Base-by-base conservation (phyloP, 2,329 filamentous ascomycete species). In the Apiospora aurea region DNA sequence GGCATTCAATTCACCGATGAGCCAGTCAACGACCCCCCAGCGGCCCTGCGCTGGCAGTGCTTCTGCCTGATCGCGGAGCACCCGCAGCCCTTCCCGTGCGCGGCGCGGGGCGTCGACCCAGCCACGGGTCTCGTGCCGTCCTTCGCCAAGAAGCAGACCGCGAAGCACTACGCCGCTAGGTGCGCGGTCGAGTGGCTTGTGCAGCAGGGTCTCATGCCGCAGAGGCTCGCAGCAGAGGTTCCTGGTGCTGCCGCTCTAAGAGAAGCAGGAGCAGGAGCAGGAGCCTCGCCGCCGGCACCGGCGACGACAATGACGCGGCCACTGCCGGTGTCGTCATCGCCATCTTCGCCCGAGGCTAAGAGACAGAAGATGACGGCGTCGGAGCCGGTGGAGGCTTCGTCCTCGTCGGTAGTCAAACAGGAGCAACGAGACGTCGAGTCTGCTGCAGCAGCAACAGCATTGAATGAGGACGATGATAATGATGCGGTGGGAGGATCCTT, bases 131-230 rank as follows among this genome's bases (percentile, higher is more conserved):
- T 75, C 3, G 72, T 76, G 44, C 84, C 83, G 0, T 72, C 76
- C 0, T 89, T 88, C 70, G 71, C 78, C 14, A 80, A 76, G 38
- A 89, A 89, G 75, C 89, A 87, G 81, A 85, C 85, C 47, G 87
- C 88, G 34, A 89, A 87, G 77, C 82, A 85, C 73, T 88, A 85
- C 74, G 87, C 88, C 0, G 87, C 88, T 29, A 84, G 83, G 75
- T 83, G 82, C 16, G 87, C 87, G 34, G 75, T 85, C 29, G 78
- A 82, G 10, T 87, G 82, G 80, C 80, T 88, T 21, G 76, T 78
- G 26, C 70, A 51, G 2, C 73, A 78, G 34, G 75, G 76, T 11
- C 73, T 75, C 44, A 81, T 84, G 78, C 76, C 76, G 34, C 29
- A 5, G 21, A 64, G n/a, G 16, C 57, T 64, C 34, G 57, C 57